A percentile compares a stretch with the other conserved stretches of the same genome.
These are phyloP conservation scores for Rhynchosporium secalis DNA, from an alignment of 2,329 filamentous ascomycete genomes.

Conservation along the genomic window DNA sequence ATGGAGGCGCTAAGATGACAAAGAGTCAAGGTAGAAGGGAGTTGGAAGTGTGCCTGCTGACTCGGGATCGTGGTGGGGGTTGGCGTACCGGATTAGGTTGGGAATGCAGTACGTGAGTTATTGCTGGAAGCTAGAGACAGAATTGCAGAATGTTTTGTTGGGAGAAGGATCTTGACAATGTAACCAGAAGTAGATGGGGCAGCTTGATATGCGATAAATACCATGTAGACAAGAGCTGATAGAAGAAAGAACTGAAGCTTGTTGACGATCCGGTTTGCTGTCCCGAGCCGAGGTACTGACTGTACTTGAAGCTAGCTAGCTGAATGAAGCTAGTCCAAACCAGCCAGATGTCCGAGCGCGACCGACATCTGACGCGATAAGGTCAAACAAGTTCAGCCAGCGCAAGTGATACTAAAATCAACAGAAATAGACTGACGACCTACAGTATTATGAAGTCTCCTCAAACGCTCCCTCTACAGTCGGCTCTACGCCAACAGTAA, in stretches of 20 bases:
- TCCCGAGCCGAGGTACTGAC: neutral
- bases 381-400: neutral
- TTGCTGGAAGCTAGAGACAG: too few species aligned
- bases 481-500: neutral
- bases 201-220: too few species aligned
- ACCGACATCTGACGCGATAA: constrained; percentile 8
- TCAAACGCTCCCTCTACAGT: neutral
- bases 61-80: neutral
- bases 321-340: neutral
- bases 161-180: too few species aligned
- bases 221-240: too few species aligned
- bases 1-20: neutral
- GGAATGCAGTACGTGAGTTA: neutral
- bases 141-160: too few species aligned
- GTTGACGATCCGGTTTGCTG: constrained; percentile 1
- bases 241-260: too few species aligned
- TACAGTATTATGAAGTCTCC: neutral
- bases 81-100: neutral
- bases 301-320: neutral
- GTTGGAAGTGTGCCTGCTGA: neutral
- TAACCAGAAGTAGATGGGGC: too few species aligned
- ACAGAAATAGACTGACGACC: neutral
- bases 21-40: neutral
- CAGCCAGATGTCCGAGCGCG: neutral
- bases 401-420: neutral